Evolutionary conservation across 2,329 filamentous ascomycete genomes (phyloP), one percentile per base, ranked within the genome.

Genomic region (Tolypocladium guangdongense): DNA sequence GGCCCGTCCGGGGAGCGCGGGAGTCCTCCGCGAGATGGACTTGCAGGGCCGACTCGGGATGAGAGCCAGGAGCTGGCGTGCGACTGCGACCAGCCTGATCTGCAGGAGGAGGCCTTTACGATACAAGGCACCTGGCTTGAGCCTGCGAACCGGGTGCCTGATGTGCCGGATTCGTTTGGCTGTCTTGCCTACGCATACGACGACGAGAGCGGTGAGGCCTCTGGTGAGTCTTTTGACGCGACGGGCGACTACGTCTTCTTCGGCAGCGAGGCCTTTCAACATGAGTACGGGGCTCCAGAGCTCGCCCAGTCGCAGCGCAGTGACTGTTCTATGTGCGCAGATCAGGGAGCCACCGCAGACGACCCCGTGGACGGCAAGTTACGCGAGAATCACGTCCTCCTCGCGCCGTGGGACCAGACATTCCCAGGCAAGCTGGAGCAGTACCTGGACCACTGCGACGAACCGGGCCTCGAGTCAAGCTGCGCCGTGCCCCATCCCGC

Each of bases 401-500:
- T 47, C 27, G 43, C 27, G 4, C 43, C 43, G 14, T 36, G 43
- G 43, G 27, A 32, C 6, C 18, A 39, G 33, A 50, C 53, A 1
- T 53, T 53, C 35, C 18, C 49, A 3, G 53, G 32, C 49, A 50
- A 32, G 22, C 35, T 58, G 4, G 43, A 54, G 36, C 11, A 2
- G 5, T 54, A 54, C 14, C 14, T 58, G 16, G n/a, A 55, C 18
- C 43, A 51, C 24, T 48, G 53, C 18, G 52, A 54, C 14, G 14
- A 24, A 8, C 24, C 38, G 20, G 36, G 37, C 39, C 49, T 18
- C n/a, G 8, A 32, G 12, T 20, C 27, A 11, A 2, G 16, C 18
- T 27, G 18, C 27, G 27, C 4, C 10, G 3, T 5, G 43, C 10
- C 49, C 10, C 4, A 1, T 5, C n/a, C 7, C n/a, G 18, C 14